A percentile compares a stretch with the other conserved stretches of the same genome.
Evolutionary conservation across 1,284 basidiomycete species (phyloP).

Genomic region (Ceratobasidium sp.): DNA sequence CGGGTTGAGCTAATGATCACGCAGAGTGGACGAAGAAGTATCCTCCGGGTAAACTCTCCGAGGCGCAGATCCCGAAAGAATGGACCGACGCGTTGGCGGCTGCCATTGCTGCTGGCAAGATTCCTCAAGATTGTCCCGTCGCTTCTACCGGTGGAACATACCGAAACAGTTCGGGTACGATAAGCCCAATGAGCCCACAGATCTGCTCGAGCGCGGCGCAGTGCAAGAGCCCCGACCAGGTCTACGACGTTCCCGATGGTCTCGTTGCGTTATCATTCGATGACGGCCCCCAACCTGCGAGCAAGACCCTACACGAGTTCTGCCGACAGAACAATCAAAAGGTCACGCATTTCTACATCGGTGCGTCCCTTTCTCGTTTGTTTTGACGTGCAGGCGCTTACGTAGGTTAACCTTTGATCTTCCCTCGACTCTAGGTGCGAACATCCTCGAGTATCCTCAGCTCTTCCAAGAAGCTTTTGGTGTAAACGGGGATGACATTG

Average conservation of each 20-base stretch:
- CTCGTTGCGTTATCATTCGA: slow-evolving; percentile 67
- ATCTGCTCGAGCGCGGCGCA: slow-evolving; percentile 74
- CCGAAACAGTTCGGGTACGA: slow-evolving; percentile 66
- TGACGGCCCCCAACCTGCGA: slow-evolving; percentile 76
- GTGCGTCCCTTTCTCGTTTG: slow-evolving; percentile 8
- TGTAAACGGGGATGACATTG: slow-evolving; percentile 67
- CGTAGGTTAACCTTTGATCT: slow-evolving; percentile 16
- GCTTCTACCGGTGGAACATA: slow-evolving; percentile 59
- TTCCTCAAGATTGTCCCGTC: slow-evolving; percentile 69
- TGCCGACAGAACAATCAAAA: slow-evolving; percentile 52
- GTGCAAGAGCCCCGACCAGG: slow-evolving; percentile 67
- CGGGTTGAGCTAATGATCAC: background rate
- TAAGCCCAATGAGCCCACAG: slow-evolving; percentile 56
- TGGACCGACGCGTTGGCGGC: slow-evolving; percentile 75
- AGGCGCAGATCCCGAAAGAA: slow-evolving; percentile 63
- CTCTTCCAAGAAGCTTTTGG: slow-evolving; percentile 65
- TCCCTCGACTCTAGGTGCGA: slow-evolving; percentile 66
- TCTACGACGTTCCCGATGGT: slow-evolving; percentile 77
- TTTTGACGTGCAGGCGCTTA: slow-evolving; percentile 41
- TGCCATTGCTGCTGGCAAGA: slow-evolving; percentile 73
- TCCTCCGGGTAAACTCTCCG: slow-evolving; percentile 56
- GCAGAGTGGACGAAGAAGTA: slow-evolving; percentile 42
- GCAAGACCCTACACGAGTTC: slow-evolving; percentile 50
- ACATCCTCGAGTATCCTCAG: slow-evolving; percentile 68
- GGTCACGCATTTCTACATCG: slow-evolving; percentile 47